phyloP scores from a whole-genome alignment of 352 stramenopile species.

The Saprolegnia parasitica region DNA sequence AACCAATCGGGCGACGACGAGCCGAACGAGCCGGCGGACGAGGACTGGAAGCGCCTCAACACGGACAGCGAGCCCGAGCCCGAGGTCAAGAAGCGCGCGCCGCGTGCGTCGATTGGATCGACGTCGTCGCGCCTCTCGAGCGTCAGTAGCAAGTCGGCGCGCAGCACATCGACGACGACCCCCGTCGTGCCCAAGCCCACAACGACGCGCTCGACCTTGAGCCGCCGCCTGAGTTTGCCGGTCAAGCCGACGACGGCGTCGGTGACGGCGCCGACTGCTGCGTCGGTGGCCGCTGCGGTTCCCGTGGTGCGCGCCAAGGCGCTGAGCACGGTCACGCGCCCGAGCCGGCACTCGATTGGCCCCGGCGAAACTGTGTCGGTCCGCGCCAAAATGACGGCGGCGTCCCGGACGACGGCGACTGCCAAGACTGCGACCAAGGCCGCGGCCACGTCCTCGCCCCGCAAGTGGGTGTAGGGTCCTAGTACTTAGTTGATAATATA shows the following conservation, averaged over 20 bases:
- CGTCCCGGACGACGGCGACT: not conserved
- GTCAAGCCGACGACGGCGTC: constrained; percentile 16
- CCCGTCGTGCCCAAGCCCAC: constrained; percentile 13
- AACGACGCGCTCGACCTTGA: not conserved
- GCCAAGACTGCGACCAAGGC: constrained; percentile 7
- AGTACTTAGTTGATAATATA: not conserved
- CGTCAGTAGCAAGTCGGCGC: constrained; percentile 7
- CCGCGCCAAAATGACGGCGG: constrained; percentile 32
- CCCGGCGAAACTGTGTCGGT: constrained; percentile 33
- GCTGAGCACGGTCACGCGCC: constrained; percentile 28
- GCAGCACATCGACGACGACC: not conserved
- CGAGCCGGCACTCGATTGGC: constrained; percentile 30
- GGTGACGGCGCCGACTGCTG: constrained; percentile 14
- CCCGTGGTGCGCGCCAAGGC: constrained; percentile 28
- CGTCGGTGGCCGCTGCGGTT: constrained; percentile 19
- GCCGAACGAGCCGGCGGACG: constrained; percentile 4
- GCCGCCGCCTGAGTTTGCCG: constrained; percentile 22
- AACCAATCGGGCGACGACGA: constrained; percentile 15
- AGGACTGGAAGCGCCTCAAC: constrained; percentile 28
- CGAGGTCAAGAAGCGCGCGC: constrained; percentile 9
- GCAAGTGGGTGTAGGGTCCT: constrained; percentile 24
- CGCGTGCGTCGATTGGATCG: not conserved
- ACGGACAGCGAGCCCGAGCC: constrained; percentile 8
- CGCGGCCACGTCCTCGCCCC: constrained; percentile 11
- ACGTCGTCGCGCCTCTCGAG: constrained; percentile 12